Base-by-base conservation (phyloP, 257 asterid genomes). In the Dorcoceras hygrometricum region DNA sequence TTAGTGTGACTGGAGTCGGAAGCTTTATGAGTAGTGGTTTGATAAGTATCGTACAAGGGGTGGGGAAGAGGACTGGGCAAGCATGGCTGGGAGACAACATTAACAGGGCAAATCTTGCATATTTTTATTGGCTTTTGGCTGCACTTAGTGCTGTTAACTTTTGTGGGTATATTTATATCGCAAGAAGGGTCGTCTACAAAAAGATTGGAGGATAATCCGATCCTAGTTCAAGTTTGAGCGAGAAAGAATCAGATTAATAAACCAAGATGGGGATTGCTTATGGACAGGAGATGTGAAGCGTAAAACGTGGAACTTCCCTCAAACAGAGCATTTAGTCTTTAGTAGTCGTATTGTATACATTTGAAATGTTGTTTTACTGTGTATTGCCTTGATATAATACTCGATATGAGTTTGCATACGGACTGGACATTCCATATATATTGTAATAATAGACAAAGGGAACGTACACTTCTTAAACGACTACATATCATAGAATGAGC, bases 31-130 rank as follows among this genome's bases (percentile, higher is more conserved):
- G 89, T 71, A 71, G 68, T 10, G 80, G 23, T 23, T 54, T 83
- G 74, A 86, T 86, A 11, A 1, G 77, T 24, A 36, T 73, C 18
- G 81, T 86, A 78, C 83, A 83, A 36, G 68, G 72, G 72, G 51
- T 78, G 18, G 74, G 75, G 54, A 32, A 71, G 11, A 63, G 66
- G 26, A 5, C n/a, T 23, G 85, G 89, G 43, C 66, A 71, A 39
- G 74, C 68, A 57, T 84, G 95, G 95, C 78, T 86, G 8, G 84
- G 79, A 8, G 79, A 84, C 27, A 82, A 86, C 50, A 63, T 82
- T 2, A 84, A 86, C 61, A 68, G 73, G 6, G 82, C 84, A 5
- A 71, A 75, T 7, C 75, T 87, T 19, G 74, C 77, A 28, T 53
- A 63, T 23, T 87, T 80, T 65, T 87, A 82, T 68, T 84, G 86